Evolutionary conservation across 805 yeast species (phyloP).

Genomic region (Zygosaccharomyces pseudorouxii): DNA sequence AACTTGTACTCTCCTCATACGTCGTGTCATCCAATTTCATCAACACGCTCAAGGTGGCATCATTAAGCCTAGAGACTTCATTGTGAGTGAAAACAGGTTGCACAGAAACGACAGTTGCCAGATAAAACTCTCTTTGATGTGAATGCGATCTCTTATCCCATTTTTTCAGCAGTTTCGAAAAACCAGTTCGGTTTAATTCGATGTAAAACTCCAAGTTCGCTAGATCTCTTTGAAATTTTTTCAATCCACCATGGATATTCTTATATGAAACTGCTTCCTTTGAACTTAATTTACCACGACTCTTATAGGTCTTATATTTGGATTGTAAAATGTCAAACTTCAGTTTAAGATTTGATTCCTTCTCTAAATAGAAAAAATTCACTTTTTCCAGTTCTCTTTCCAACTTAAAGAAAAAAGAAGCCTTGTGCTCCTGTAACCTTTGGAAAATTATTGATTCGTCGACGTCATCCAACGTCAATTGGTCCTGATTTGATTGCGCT

Average conservation of each 20-base stretch:
- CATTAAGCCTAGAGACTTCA: slow-evolving; percentile 79
- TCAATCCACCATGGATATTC: slow-evolving; percentile 82
- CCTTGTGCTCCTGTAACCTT: slow-evolving; percentile 79
- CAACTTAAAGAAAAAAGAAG: slow-evolving; percentile 77
- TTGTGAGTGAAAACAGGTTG: slow-evolving; percentile 95
- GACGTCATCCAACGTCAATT: slow-evolving; percentile 35
- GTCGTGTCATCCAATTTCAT: slow-evolving; percentile 29
- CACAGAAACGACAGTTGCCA: slow-evolving; percentile 88
- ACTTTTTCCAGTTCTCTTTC: slow-evolving; percentile 96
- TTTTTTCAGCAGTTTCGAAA: slow-evolving; percentile 89
- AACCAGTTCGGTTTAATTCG: slow-evolving; percentile 92
- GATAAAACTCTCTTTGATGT: slow-evolving; percentile 86
- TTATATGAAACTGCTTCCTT: slow-evolving; percentile 73
- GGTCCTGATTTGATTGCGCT: slow-evolving; percentile 20
- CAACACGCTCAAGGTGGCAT: slow-evolving; percentile 41
- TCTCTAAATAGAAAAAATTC: slow-evolving; percentile 84
- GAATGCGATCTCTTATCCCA: slow-evolving; percentile 98
- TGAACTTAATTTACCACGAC: slow-evolving; percentile 44
- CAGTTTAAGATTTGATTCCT: slow-evolving; percentile 80
- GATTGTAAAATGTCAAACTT: slow-evolving; percentile 70
- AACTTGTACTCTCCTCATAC: slow-evolving; percentile 28
- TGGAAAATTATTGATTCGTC: slow-evolving; percentile 41
- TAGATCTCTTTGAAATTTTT: slow-evolving; percentile 82
- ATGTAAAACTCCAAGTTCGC: slow-evolving; percentile 88
- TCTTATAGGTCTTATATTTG: slow-evolving; percentile 53